A percentile compares a stretch with the other conserved stretches of the same genome.
These are phyloP conservation scores for Magnaporthiopsis rhizophila DNA, from an alignment of 2,329 filamentous ascomycete genomes.

Conservation along the genomic window DNA sequence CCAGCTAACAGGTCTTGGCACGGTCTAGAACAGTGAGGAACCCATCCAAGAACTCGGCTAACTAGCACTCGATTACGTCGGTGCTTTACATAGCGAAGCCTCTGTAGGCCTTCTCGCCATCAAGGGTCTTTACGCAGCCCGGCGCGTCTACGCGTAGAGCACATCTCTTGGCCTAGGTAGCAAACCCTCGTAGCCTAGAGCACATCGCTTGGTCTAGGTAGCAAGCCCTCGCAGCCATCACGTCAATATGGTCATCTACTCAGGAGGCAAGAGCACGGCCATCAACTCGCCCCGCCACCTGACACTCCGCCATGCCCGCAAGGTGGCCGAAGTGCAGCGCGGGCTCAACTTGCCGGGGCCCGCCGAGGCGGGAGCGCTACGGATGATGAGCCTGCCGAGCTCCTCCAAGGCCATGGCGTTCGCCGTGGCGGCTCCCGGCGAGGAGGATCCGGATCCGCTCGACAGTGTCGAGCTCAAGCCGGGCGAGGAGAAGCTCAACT, in stretches of 20 bases:
- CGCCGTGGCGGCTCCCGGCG: background rate
- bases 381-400: background rate
- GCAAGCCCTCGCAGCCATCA: too few species aligned
- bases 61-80: too few species aligned
- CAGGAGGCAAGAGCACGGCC: slow-evolving; percentile 2
- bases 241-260: background rate
- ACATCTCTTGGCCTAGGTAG: too few species aligned
- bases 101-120: too few species aligned
- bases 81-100: too few species aligned
- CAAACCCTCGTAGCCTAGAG: too few species aligned
- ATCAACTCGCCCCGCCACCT: slow-evolving; percentile 14
- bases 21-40: too few species aligned
- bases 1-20: too few species aligned
- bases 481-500: slow-evolving; percentile 16
- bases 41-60: too few species aligned
- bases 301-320: slow-evolving; percentile 14
- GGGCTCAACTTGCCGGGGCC: background rate
- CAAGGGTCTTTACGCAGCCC: too few species aligned
- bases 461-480: slow-evolving; percentile 11
- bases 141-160: too few species aligned
- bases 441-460: slow-evolving; percentile 2
- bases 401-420: background rate
- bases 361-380: background rate
- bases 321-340: background rate
- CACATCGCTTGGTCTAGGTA: too few species aligned